Conservation (phyloP, 805 yeast genomes). For the Jamesozyma spencerorum region DNA sequence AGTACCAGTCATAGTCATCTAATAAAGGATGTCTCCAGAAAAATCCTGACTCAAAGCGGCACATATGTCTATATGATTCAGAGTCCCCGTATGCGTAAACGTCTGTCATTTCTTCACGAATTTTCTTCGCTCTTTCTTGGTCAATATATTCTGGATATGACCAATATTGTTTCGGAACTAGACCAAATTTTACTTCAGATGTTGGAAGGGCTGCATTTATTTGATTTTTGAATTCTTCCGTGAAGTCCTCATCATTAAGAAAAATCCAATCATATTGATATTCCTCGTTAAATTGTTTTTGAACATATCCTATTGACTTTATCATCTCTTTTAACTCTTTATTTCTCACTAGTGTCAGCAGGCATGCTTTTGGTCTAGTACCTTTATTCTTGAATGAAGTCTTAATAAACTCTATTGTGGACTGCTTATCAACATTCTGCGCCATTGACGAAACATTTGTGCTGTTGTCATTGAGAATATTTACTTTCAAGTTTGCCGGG, state of each 20-base stretch:
- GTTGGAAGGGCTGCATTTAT: constrained; percentile 44
- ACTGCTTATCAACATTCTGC: too few relatives aligned
- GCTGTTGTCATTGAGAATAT: too few relatives aligned
- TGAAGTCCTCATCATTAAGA: constrained; percentile 48
- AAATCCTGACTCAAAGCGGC: constrained; percentile 78
- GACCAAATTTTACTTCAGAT: constrained; percentile 64
- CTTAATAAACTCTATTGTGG: too few relatives aligned
- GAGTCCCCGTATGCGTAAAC: constrained; percentile 45
- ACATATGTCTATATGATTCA: constrained; percentile 85
- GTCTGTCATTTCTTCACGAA: constrained; percentile 40
- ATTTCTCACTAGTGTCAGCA: constrained; percentile 59
- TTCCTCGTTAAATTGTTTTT: constrained; percentile 67
- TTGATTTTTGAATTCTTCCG: constrained; percentile 15
- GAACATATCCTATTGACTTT: constrained; percentile 56
- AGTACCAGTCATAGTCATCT: constrained; percentile 68
- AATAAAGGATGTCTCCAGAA: constrained; percentile 65
- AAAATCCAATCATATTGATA: constrained; percentile 92
- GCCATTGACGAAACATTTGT: too few relatives aligned
- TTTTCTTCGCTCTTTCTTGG: constrained; percentile 52
- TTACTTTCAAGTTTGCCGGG: too few relatives aligned
- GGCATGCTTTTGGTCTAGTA: constrained; percentile 26
- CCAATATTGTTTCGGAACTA: constrained; percentile 53
- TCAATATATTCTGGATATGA: constrained; percentile 76
- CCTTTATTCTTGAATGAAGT: constrained; percentile 14
- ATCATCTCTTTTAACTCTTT: constrained; percentile 47